Evolutionary conservation across 345 rosid genomes (phyloP).

Genomic region (Brassica rapa): DNA sequence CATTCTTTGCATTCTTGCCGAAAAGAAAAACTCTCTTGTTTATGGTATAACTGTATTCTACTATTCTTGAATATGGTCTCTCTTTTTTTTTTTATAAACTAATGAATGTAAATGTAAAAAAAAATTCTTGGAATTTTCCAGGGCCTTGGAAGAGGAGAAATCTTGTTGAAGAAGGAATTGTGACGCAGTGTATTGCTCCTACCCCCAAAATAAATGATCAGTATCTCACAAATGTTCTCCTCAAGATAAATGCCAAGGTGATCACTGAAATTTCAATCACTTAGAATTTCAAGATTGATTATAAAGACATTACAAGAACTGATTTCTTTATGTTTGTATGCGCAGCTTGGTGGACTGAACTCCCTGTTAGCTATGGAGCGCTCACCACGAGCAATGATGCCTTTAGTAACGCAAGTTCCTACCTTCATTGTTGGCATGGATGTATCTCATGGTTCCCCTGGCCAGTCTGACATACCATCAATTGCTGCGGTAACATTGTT

Average conservation of each 20-base stretch:
- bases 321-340: neutral
- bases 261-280: constrained; percentile 6
- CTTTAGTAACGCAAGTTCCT: constrained; percentile 60
- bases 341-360: constrained; percentile 76
- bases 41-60: constrained; percentile 56
- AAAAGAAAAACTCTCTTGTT: constrained; percentile 74
- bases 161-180: constrained; percentile 65
- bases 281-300: neutral
- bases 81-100: neutral
- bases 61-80: neutral
- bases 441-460: constrained; percentile 91
- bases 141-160: constrained; percentile 86
- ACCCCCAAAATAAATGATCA: constrained; percentile 52
- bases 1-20: constrained; percentile 81
- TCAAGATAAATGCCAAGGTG: constrained; percentile 86
- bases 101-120: neutral
- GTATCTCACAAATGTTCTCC: constrained; percentile 72
- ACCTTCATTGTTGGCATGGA: constrained; percentile 89
- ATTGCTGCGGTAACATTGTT: constrained; percentile 74
- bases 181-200: constrained; percentile 74
- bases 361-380: constrained; percentile 63
- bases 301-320: neutral
- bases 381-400: constrained; percentile 52
- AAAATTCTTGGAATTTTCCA: constrained; percentile 6
- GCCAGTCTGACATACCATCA: constrained; percentile 73